Percentiles rank a stretch among this genome's conserved stretches.
Conservation (phyloP, 495 filamentous ascomycete genomes). For the Xylaria venustula region DNA sequence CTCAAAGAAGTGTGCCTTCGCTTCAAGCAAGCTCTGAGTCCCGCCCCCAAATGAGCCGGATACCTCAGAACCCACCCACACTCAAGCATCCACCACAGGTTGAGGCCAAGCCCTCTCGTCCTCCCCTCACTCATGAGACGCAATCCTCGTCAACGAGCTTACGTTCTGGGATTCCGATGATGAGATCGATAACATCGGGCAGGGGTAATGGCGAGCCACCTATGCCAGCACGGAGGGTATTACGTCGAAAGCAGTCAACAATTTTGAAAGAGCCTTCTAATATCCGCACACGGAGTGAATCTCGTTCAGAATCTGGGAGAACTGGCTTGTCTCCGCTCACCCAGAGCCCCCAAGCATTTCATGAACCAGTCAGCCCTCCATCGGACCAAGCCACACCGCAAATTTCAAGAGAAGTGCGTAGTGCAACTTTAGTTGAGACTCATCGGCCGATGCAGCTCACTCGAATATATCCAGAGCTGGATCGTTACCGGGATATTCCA, state of each 20-base stretch:
- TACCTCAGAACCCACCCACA: conserved; percentile 32
- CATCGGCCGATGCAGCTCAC: conserved; percentile 32
- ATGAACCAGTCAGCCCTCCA: conserved; percentile 24
- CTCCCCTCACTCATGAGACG: conserved; percentile 29
- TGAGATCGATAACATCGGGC: conserved; percentile 9
- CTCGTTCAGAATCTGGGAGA: conserved; percentile 34
- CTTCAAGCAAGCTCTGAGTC: not conserved
- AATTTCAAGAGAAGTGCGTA: conserved; percentile 38
- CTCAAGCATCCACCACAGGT: conserved; percentile 26
- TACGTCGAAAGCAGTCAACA: conserved; percentile 49
- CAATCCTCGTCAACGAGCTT: conserved; percentile 29
- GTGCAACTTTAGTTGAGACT: conserved; percentile 34
- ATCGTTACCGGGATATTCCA: conserved; percentile 48
- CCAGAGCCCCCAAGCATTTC: conserved; percentile 29
- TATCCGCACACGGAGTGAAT: conserved; percentile 20
- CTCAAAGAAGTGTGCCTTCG: not conserved
- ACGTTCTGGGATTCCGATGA: conserved; percentile 17
- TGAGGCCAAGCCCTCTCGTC: conserved; percentile 18
- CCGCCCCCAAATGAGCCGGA: conserved; percentile 27
- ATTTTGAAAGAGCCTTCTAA: conserved; percentile 36
- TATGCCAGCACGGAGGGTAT: conserved; percentile 38
- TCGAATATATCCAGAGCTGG: conserved; percentile 52
- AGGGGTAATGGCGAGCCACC: conserved; percentile 10
- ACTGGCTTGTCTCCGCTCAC: conserved; percentile 41
- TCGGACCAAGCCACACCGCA: conserved; percentile 39